A percentile compares a stretch with the other conserved stretches of the same genome.
Evolutionary conservation across 2,329 filamentous ascomycete genomes (phyloP).

Genomic region (Penicillium concentricum): DNA sequence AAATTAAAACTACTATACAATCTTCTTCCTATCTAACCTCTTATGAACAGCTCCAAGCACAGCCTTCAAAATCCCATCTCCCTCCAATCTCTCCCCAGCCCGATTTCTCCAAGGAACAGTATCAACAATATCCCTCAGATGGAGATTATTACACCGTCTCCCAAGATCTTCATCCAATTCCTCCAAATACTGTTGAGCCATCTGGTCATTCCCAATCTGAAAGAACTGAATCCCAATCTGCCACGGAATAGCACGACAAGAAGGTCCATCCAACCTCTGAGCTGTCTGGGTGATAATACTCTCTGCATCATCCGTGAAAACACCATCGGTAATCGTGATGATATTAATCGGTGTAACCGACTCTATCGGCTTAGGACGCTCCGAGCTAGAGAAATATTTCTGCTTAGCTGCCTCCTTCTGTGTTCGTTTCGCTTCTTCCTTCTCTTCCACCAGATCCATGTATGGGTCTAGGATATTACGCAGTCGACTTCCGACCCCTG

Average conservation of each 20-base stretch:
- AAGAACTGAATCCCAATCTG: constrained; percentile 96
- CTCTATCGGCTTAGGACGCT: constrained; percentile 57
- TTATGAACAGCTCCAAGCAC: constrained; percentile 76
- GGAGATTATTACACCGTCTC: constrained; percentile 46
- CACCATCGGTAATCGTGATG: constrained; percentile 90
- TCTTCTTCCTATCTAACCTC: constrained; percentile 16
- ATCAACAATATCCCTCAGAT: constrained; percentile 83
- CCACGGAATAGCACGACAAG: constrained; percentile 70
- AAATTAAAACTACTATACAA: not conserved
- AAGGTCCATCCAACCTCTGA: constrained; percentile 61
- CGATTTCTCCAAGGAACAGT: constrained; percentile 70
- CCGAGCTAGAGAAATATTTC: constrained; percentile 16
- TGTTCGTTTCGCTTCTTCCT: constrained; percentile 40
- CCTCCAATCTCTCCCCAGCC: constrained; percentile 56
- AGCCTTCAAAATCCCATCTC: constrained; percentile 73
- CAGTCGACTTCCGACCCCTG: constrained; percentile 72
- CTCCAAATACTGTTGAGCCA: constrained; percentile 64
- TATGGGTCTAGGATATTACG: constrained; percentile 73
- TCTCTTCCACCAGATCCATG: constrained; percentile 54
- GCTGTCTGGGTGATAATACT: constrained; percentile 66
- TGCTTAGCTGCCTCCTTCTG: constrained; percentile 14
- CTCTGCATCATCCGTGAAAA: constrained; percentile 75
- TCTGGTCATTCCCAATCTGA: constrained; percentile 75
- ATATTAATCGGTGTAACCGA: constrained; percentile 77
- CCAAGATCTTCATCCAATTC: constrained; percentile 72